Conservation (phyloP, 1,284 basidiomycete genomes). For the Melampsora larici-populina region DNA sequence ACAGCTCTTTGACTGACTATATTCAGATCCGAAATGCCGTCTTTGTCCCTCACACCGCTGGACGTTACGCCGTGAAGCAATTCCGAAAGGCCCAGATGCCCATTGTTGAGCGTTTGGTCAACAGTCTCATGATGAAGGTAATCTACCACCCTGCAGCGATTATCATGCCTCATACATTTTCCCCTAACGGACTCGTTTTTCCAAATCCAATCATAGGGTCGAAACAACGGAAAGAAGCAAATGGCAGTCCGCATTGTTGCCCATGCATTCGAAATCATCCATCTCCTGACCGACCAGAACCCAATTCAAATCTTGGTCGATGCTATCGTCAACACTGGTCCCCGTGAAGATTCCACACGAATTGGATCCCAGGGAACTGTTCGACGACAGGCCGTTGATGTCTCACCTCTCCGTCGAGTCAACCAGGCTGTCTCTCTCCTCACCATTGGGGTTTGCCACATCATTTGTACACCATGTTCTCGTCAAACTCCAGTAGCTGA, state of each 20-base stretch:
- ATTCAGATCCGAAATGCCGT: slow-evolving; percentile 98
- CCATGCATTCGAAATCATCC: slow-evolving; percentile 99
- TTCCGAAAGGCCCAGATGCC: slow-evolving; percentile 99
- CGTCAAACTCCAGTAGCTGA: not conserved
- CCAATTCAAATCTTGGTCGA: slow-evolving; percentile 98
- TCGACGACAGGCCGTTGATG: slow-evolving; percentile 99
- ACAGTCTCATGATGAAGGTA: slow-evolving; percentile 66
- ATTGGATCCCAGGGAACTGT: slow-evolving; percentile 99
- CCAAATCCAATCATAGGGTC: slow-evolving; percentile 66
- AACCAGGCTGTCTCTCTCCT: slow-evolving; percentile 96
- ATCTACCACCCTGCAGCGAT: not conserved
- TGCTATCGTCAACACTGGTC: slow-evolving; percentile 99
- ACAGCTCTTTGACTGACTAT: slow-evolving; percentile 84
- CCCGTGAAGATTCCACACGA: slow-evolving; percentile 99
- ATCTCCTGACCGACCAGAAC: slow-evolving; percentile 99
- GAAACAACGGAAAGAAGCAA: slow-evolving; percentile 99
- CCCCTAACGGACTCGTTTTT: not conserved
- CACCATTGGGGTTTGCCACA: slow-evolving; percentile 66
- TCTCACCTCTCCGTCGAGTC: slow-evolving; percentile 94
- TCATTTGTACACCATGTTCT: not conserved
- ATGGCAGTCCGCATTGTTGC: slow-evolving; percentile 98
- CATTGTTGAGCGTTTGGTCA: slow-evolving; percentile 97
- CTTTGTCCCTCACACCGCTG: slow-evolving; percentile 88
- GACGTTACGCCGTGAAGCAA: slow-evolving; percentile 98
- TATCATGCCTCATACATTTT: not conserved